Evolutionary conservation across 352 stramenopile species (phyloP), one percentile per base, ranked within the genome.

Genomic region (Globisporangium recalcitrans): DNA sequence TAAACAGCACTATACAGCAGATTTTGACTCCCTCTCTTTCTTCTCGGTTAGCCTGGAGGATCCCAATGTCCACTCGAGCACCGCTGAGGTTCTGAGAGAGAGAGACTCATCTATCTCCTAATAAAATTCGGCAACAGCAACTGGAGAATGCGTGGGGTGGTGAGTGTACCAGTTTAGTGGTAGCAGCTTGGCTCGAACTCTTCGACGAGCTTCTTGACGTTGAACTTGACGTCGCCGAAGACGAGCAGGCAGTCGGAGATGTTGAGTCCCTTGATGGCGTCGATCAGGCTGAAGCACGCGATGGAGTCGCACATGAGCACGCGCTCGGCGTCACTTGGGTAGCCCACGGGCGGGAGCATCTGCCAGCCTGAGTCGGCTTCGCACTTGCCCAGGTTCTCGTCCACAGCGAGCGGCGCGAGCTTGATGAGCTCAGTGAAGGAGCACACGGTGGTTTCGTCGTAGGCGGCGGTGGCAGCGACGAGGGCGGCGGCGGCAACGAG

Each of bases 161-260:
- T 22, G 7, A 46, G 11, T 16, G 22, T n/a, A 46, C 38, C 38
- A 46, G 26, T n/a, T 31, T 65, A 65, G 36, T 65, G 51, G 49
- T 53, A 65, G 60, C 70, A 77, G 55, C 60, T 65, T 24, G 56
- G 34, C 27, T 64, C 59, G 53, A 78, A 78, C 54, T 72, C 42
- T 13, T 74, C 67, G 7, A 47, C 54, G 49, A 78, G 63, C 69
- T 76, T 67, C 52, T 71, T 65, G 22, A 73, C 65, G 71, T 76
- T 76, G 47, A 78, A 26, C 32, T 62, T 53, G 32, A 63, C 52
- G 59, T 64, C 64, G 58, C 21, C 46, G 46, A 74, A 64, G 47
- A 56, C 62, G 21, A 75, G 56, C 24, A 73, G 47, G 65, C 72
- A 79, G 63, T 79, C 72, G 0, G 34, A 27, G n/a, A 62, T 46